Percentiles rank a stretch among this genome's conserved stretches.
Conservation (phyloP, 495 filamentous ascomycete species). For the Podospora australis region DNA sequence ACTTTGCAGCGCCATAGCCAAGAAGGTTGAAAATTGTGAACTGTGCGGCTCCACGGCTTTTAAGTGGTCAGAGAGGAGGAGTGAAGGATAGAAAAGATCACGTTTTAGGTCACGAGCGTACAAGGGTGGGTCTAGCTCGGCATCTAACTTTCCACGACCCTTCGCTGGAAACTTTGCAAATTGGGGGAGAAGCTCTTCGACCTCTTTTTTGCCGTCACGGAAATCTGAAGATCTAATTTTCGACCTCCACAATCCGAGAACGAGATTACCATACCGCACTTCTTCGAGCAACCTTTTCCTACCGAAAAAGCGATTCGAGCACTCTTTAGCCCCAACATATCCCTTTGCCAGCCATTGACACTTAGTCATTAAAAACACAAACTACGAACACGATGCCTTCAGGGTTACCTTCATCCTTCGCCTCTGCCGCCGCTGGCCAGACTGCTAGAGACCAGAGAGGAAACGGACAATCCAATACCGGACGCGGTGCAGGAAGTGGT, state of each 20-base stretch:
- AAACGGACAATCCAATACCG: conserved; percentile 20
- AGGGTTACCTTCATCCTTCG: conserved; percentile 76
- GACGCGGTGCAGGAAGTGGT: conserved; percentile 24
- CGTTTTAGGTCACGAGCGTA: conserved; percentile 21
- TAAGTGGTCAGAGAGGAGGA: not conserved
- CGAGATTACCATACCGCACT: no score
- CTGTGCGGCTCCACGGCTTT: conserved; percentile 1
- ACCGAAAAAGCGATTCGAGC: no score
- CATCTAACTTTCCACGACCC: conserved; percentile 24
- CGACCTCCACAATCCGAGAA: no score
- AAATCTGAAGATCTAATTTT: not conserved
- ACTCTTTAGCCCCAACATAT: not conserved
- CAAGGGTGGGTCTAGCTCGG: conserved; percentile 17
- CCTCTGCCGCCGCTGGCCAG: conserved; percentile 73
- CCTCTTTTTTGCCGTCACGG: conserved; percentile 7
- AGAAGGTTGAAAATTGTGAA: not conserved
- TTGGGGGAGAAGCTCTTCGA: conserved; percentile 18
- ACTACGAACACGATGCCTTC: conserved; percentile 57
- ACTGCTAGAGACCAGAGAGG: conserved; percentile 45
- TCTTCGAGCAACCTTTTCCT: no score
- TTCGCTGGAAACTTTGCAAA: conserved; percentile 27
- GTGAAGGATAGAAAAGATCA: conserved; percentile 8
- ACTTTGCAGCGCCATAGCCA: not conserved
- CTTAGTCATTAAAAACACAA: no score
- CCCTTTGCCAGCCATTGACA: conserved; percentile 7